Evolutionary conservation across 2,329 filamentous ascomycete species (phyloP), one percentile per base, ranked within the genome.

Genomic region (Leptographium radiaticola): DNA sequence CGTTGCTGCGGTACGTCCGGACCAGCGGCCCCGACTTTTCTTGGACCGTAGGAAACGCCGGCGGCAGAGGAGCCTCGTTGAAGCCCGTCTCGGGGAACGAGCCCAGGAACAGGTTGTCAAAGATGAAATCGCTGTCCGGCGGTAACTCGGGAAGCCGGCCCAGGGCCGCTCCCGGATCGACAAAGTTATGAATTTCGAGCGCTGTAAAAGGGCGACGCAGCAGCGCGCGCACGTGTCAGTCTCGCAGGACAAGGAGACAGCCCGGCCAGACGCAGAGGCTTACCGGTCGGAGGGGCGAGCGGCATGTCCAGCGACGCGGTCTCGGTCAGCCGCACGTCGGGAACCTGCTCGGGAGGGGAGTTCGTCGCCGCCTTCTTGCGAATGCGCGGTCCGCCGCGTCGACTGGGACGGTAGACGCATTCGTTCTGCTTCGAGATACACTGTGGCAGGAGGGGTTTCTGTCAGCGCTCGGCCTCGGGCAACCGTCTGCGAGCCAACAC

Each of bases 131-230:
- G 57, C 72, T 74, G 56, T 76, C 71, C 50, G 69, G 68, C 38
- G 70, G 67, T 31, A 69, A 65, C 57, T 73, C 72, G 25, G 69
- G 70, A 8, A 76, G 63, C 52, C 71, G 67, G 54, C 69, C 72
- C 47, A 77, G 65, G 7, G 72, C 74, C 8, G 72, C 74, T 2
- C 74, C 73, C 2, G 74, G 72, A 11, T 71, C 70, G 58, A 73
- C 71, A 54, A 70, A 72, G 33, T 66, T 66, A 53, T 70, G 64
- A 42, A 72, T 54, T 5, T 65, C 60, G 31, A 69, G 62, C 40
- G 64, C 65, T 68, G 11, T 10, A 8, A 34, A 20, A 11, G 16
- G 11, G 6, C 6, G 30, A 46, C 6, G 13, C 5, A 46, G 12
- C 44, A 46, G 8, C 16, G n/a, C 11, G 15, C n/a, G 25, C 47